Percentiles rank a stretch among this genome's conserved stretches.
phyloP scores from a whole-genome alignment of 768 basidiomycete genomes.

The Suillus luteus region DNA sequence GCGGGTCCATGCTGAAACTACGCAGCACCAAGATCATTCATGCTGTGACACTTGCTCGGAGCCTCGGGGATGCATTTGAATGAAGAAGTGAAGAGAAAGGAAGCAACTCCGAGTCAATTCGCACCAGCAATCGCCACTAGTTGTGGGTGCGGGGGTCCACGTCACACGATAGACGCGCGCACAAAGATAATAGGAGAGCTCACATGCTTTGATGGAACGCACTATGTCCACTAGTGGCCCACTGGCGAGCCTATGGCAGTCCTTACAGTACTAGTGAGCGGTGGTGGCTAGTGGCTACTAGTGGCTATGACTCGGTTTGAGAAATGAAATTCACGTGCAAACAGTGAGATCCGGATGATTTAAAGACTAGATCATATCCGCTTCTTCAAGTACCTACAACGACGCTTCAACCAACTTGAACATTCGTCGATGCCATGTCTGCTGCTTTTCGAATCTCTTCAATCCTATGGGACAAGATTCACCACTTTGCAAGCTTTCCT shows the following conservation, averaged over 20 bases:
- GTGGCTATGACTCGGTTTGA: not conserved
- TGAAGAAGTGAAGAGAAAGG: not conserved
- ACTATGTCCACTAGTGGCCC: not conserved
- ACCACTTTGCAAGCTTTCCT: constrained; percentile 88
- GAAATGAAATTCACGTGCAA: constrained; percentile 7
- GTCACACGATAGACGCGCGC: not conserved
- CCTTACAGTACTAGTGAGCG: not conserved
- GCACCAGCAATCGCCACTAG: not conserved
- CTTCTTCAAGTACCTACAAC: not conserved
- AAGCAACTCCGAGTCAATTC: not conserved
- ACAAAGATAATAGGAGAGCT: not conserved
- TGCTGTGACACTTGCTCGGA: not conserved
- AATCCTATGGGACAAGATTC: constrained; percentile 86
- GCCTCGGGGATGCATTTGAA: not conserved
- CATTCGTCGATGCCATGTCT: constrained; percentile 32
- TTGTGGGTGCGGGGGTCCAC: not conserved
- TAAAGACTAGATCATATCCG: constrained; percentile 3
- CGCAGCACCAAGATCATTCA: not conserved
- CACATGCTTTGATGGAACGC: not conserved
- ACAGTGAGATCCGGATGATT: constrained; percentile 3
- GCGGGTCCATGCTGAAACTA: not conserved
- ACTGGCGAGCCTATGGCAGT: not conserved
- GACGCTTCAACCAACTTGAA: not conserved
- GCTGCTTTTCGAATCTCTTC: constrained; percentile 69
- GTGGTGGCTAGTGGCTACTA: not conserved